Evolutionary conservation across 2,329 filamentous ascomycete genomes (phyloP).

Genomic region (Thelonectria blattea): DNA sequence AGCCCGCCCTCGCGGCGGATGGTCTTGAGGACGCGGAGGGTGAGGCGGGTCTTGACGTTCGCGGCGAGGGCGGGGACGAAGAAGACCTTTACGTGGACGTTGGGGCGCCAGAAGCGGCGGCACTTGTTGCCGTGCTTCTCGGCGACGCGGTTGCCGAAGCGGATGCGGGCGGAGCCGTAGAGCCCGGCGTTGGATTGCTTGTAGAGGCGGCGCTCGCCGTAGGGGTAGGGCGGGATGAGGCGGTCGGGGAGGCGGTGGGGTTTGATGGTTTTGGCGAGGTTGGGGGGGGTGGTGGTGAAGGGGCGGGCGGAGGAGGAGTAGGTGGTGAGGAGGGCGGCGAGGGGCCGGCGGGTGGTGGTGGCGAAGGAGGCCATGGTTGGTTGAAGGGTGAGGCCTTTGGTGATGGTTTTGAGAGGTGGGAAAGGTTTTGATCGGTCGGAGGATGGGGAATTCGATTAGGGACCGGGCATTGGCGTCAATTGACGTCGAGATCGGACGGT

Average conservation of each 20-base stretch:
- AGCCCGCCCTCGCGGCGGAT: constrained; percentile 88
- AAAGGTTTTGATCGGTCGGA: background rate
- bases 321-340: constrained; percentile 18
- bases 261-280: constrained; percentile 49
- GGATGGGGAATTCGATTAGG: constrained; percentile 14
- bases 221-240: constrained; percentile 72
- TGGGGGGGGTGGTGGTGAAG: constrained; percentile 47
- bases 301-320: constrained; percentile 22
- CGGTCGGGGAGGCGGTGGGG: constrained; percentile 53
- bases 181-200: constrained; percentile 82
- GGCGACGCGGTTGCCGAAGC: constrained; percentile 81
- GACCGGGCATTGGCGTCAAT: constrained; percentile 35
- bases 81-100: constrained; percentile 72
- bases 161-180: constrained; percentile 73
- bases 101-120: constrained; percentile 76
- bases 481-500: constrained; percentile 15
- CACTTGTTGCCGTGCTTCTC: constrained; percentile 73
- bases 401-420: background rate
- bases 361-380: constrained; percentile 32
- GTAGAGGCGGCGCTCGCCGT: constrained; percentile 72
- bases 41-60: constrained; percentile 71
- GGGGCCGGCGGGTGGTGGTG: constrained; percentile 29
- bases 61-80: constrained; percentile 67
- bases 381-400: constrained; percentile 5
- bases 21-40: constrained; percentile 71